Percentiles rank a stretch among this genome's conserved stretches.
phyloP scores from a whole-genome alignment of 169 alveolate genomes.

The Cyclospora cayetanensis region DNA sequence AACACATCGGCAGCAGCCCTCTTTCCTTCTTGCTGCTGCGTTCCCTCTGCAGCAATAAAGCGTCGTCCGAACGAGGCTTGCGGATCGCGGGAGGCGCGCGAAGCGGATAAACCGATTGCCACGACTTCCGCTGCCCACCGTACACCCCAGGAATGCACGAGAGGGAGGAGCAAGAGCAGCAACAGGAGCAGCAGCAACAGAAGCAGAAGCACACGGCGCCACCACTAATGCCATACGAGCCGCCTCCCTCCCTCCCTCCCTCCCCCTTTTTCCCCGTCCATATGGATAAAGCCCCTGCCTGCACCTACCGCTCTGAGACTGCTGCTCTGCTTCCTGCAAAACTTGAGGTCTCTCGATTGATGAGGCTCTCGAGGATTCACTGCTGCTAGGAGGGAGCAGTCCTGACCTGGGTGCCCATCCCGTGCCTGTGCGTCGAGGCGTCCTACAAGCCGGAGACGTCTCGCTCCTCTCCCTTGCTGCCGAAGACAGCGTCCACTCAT shows the following conservation, averaged over 20 bases:
- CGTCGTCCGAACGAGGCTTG: no score
- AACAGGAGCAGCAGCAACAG: slow-evolving; percentile 4
- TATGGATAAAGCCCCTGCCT: neutral
- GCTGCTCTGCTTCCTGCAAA: neutral
- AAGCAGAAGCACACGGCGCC: neutral
- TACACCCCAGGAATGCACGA: neutral
- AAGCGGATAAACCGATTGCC: no score
- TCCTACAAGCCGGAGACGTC: no score
- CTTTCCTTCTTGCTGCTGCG: no score
- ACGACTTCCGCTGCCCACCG: neutral
- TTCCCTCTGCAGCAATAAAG: no score
- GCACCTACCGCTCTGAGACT: neutral
- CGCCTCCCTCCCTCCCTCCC: neutral
- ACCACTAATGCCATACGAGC: neutral
- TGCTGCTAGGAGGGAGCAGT: neutral
- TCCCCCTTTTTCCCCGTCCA: neutral
- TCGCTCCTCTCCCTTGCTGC: neutral
- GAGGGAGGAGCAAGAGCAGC: neutral
- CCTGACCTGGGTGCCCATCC: neutral
- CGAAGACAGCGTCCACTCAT: neutral
- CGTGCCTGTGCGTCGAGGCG: neutral
- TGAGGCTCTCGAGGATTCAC: neutral
- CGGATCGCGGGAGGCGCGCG: no score
- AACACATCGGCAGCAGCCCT: no score
- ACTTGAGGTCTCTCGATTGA: no score